Percentiles rank a stretch among this genome's conserved stretches.
Conservation (phyloP, 805 yeast genomes). For the Teunomyces lycoperdinae region DNA sequence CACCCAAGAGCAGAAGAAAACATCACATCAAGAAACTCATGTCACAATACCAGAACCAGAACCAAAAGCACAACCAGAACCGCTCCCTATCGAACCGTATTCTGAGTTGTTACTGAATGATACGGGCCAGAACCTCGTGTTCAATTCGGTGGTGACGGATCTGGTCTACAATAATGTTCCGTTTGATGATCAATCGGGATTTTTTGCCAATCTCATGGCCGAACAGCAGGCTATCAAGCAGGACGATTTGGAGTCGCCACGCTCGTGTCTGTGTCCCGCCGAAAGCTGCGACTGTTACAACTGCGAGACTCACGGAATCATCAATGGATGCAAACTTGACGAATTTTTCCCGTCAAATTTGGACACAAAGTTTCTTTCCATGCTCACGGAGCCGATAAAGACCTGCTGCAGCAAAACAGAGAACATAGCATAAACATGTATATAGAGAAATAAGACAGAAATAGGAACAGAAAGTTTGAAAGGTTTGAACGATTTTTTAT, state of each 20-base stretch:
- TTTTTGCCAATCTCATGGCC: slow-evolving; percentile 2
- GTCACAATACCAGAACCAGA: background rate
- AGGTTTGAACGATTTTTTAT: too few species aligned
- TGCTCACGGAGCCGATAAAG: background rate
- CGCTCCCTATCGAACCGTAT: background rate
- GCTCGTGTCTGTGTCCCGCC: slow-evolving; percentile 25
- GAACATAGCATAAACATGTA: background rate
- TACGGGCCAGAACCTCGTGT: slow-evolving; percentile 3
- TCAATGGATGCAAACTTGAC: slow-evolving; percentile 40
- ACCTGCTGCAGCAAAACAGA: background rate
- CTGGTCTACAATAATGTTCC: background rate
- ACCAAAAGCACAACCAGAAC: background rate
- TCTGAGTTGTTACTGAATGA: background rate
- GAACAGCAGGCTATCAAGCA: slow-evolving; percentile 1
- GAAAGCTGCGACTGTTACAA: slow-evolving; percentile 36
- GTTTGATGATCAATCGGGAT: background rate
- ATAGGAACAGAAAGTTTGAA: background rate
- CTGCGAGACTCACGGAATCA: slow-evolving; percentile 46
- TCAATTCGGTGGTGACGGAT: slow-evolving; percentile 5
- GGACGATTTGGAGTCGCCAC: slow-evolving; percentile 5
- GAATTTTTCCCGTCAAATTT: slow-evolving; percentile 23
- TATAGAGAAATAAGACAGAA: background rate
- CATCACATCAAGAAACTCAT: background rate
- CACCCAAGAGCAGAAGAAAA: background rate
- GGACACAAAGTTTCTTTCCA: background rate